A percentile compares a stretch with the other conserved stretches of the same genome.
These are phyloP conservation scores for Meyerozyma elateridarum DNA, from an alignment of 1,139 yeast species.

Conservation along the genomic window DNA sequence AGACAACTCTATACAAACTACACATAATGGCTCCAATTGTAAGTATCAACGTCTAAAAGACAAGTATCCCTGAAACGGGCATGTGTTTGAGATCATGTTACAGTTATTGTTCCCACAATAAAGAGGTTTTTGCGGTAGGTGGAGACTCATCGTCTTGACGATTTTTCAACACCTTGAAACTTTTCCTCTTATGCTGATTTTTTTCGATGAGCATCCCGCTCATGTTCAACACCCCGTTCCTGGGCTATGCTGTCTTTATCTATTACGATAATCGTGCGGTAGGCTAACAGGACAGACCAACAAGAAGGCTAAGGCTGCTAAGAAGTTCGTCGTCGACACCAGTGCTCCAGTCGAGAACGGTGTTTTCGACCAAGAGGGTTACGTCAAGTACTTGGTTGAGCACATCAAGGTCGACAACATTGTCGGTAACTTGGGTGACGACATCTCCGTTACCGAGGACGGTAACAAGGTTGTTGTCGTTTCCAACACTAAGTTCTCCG, in stretches of 20 bases:
- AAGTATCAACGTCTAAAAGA: constrained; percentile 10
- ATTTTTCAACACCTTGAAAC: background rate
- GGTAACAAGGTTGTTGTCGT: constrained; percentile 84
- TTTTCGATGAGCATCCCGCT: background rate
- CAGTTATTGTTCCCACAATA: background rate
- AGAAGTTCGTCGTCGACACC: constrained; percentile 94
- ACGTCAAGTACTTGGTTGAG: constrained; percentile 97
- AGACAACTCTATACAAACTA: constrained; percentile 3
- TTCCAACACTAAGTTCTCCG: constrained; percentile 94
- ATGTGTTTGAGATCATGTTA: constrained; percentile 2
- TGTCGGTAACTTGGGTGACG: constrained; percentile 96
- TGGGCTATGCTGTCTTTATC: constrained; percentile 56
- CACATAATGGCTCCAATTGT: constrained; percentile 18
- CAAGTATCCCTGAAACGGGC: constrained; percentile 4
- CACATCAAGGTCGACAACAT: constrained; percentile 98
- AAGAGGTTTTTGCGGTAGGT: constrained; percentile 1
- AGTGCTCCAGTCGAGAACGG: constrained; percentile 97
- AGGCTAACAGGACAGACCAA: constrained; percentile 66
- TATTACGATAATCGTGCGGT: constrained; percentile 49
- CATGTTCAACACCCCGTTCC: constrained; percentile 26
- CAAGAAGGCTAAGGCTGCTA: constrained; percentile 74
- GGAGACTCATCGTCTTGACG: too few relatives aligned
- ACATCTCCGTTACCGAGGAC: constrained; percentile 82
- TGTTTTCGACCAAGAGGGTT: constrained; percentile 95
- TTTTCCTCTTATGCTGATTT: background rate